Evolutionary conservation across 169 alveolate genomes (phyloP).

Genomic region (Ichthyophthirius multifiliis): DNA sequence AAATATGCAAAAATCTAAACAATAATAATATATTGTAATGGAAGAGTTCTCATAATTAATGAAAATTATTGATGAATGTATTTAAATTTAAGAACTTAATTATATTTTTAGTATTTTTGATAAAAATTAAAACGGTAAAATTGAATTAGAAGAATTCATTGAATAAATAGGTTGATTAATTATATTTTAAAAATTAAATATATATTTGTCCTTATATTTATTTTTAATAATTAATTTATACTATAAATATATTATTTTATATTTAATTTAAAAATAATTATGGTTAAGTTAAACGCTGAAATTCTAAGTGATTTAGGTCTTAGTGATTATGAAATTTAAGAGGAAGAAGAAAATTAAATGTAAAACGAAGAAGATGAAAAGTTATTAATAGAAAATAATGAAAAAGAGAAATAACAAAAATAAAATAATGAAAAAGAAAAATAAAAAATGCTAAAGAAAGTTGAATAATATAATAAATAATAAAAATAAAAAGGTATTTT

Average conservation of each 20-base stretch:
- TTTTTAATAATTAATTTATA: too few species aligned
- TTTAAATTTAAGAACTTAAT: neutral
- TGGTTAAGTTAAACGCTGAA: neutral
- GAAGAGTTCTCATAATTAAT: neutral
- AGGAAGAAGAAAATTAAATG: neutral
- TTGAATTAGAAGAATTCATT: too few species aligned
- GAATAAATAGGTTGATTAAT: too few species aligned
- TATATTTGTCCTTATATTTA: too few species aligned
- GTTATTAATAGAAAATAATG: neutral
- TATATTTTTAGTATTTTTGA: slow-evolving; percentile 3
- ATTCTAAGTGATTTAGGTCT: neutral
- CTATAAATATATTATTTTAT: too few species aligned
- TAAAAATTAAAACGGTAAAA: too few species aligned
- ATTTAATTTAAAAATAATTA: too few species aligned
- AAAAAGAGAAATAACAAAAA: neutral
- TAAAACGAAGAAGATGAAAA: neutral
- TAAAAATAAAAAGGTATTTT: neutral
- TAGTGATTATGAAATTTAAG: neutral
- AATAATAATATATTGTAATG: neutral
- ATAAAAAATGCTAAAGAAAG: neutral
- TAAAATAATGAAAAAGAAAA: slow-evolving; percentile 3
- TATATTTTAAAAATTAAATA: too few species aligned
- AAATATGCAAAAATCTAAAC: slow-evolving; percentile 24
- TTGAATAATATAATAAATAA: neutral
- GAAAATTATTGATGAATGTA: neutral